Base-by-base conservation (phyloP, 352 stramenopile genomes). In the Pythium sukuiense region DNA sequence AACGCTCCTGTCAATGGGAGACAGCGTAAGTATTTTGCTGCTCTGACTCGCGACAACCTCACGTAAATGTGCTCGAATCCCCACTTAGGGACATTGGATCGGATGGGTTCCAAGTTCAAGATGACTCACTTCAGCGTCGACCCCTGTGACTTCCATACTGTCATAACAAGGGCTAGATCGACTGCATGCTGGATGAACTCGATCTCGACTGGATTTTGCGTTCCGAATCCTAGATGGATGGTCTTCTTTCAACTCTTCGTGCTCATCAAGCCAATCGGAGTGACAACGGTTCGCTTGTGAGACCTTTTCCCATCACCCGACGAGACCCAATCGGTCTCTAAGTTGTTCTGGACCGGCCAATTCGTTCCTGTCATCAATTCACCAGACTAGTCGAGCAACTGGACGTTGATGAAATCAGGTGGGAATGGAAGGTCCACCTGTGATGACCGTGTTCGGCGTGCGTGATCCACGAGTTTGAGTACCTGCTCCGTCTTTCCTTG, bases 61-160 rank as follows among this genome's bases (percentile, higher is more conserved):
- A 58, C 52, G 32, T 58, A 58, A 13, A 58, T 41, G 32, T 58
- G 52, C 20, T 58, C 52, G 27, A 58, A 58, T 2, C 52, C 29
- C 52, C 52, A 58, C 46, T 58, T 45, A 14, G 63, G 54, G 11
- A 30, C 3, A 13, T 7, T 6, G 48, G 43, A 14, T 1, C 18
- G 53, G 4, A 13, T n/a, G 11, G 54, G 5, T 62, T 68, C 49
- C 35, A 57, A 39, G 27, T 55, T 9, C 3, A 74, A 33, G 7
- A 74, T 11, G 2, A 72, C 64, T 1, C 69, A 50, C 7, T 59
- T 56, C 0, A 76, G 24, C 29, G 64, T 76, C 6, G 56, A 43
- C 12, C 69, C 57, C 37, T 72, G 69, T 2, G 69, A 59, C 24
- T 76, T 76, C 62, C 59, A 70, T 1, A 70, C 58, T 12, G 62